These are phyloP conservation scores for Neurospora sp. DNA, from an alignment of 495 filamentous ascomycete species.

Conservation along the genomic window DNA sequence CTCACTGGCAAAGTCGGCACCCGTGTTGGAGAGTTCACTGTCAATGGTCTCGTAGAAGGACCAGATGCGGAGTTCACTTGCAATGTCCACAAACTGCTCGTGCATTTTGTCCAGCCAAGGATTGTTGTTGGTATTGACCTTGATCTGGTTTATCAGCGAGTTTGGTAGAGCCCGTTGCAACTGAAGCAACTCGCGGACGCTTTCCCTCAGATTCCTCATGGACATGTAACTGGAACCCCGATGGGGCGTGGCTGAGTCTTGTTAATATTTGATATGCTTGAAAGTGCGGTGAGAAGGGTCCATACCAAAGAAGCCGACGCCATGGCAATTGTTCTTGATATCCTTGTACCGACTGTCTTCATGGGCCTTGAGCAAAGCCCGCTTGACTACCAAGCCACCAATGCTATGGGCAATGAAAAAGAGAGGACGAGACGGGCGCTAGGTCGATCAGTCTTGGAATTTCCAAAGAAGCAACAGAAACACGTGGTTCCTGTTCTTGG, in stretches of 20 bases:
- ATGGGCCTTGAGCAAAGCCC: constrained; percentile 42
- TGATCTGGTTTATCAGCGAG: constrained; percentile 40
- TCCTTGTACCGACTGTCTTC: constrained; percentile 24
- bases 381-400: constrained; percentile 51
- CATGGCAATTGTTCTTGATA: constrained; percentile 48
- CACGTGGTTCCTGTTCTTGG: background rate
- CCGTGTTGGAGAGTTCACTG: constrained; percentile 41
- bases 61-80: constrained; percentile 56
- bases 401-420: constrained; percentile 60
- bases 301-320: constrained; percentile 51
- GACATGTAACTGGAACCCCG: constrained; percentile 58
- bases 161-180: constrained; percentile 43
- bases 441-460: background rate
- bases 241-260: constrained; percentile 44
- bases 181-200: constrained; percentile 44
- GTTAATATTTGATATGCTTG: constrained; percentile 2
- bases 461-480: background rate
- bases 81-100: constrained; percentile 47
- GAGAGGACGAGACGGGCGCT: constrained; percentile 36
- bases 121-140: constrained; percentile 29
- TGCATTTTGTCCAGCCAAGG: constrained; percentile 38
- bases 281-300: background rate
- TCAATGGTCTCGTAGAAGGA: constrained; percentile 57
- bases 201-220: constrained; percentile 43
- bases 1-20: constrained; percentile 13